Base-by-base conservation (phyloP, 805 yeast species). In the Pichia cephalocereana region DNA sequence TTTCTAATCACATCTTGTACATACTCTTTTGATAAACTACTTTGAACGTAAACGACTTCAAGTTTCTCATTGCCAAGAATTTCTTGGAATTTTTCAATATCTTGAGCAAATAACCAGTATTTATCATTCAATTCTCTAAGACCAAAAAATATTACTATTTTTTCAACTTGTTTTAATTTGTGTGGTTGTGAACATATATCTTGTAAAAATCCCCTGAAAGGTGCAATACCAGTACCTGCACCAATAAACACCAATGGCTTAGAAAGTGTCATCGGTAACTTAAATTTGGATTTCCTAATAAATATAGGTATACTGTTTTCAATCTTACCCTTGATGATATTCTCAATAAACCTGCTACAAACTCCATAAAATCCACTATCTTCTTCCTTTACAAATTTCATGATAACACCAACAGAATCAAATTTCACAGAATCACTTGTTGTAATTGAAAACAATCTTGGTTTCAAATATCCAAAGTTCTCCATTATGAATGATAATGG, bases 171-270 rank as follows among this genome's bases (percentile, higher is more conserved):
- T 6, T 18, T 12, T 14, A 37, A 7, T n/a, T 30, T 26, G n/a
- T 36, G 6, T 3, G 15, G 2, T 40, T 32, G 40, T 2, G 17
- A 60, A 12, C 79, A 80, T 7, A 62, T 52, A 60, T 90, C 96
- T 68, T 87, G 81, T 34, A 91, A 65, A 57, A 91, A 91, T 2
- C 91, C 98, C 64, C 97, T 78, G 71, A 89, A 86, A 48, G 98
- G 98, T 2, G 98, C 97, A 45, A 90, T 86, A 59, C 98, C 98
- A 7, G 96, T 89, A 50, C 98, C 98, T 34, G 96, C 96, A 18
- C 97, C 96, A 55, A 91, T 76, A 82, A 90, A 77, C 53, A 91
- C 83, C n/a, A 91, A 76, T 9, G 98, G 96, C 38, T 78, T 76
- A 1, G 74, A 65, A 31, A 86, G 75, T 60, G 84, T 82, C n/a